phyloP scores from a whole-genome alignment of 2,329 filamentous ascomycete genomes.

The Talaromyces sp. region DNA sequence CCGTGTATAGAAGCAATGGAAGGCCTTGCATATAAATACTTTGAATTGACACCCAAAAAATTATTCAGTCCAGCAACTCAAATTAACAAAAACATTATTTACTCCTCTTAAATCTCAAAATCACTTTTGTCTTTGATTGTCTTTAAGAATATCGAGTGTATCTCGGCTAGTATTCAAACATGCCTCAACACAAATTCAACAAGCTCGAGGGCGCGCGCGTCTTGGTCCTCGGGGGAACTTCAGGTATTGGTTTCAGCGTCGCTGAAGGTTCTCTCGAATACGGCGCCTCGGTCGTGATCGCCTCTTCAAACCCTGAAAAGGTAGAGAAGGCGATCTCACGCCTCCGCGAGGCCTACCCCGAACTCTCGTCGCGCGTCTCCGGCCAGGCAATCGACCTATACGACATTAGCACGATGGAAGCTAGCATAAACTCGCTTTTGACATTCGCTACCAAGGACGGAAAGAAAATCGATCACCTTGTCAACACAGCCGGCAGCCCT shows the following conservation, averaged over 20 bases:
- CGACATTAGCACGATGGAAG: conserved; percentile 38
- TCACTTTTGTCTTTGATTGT: not conserved
- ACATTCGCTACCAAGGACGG: conserved; percentile 25
- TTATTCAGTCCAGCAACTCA: too few species aligned
- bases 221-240: conserved; percentile 49
- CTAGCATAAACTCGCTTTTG: conserved; percentile 40
- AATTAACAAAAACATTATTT: not conserved
- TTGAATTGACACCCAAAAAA: not conserved
- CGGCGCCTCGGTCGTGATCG: conserved; percentile 45
- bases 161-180: not conserved
- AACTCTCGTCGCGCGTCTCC: conserved; percentile 26
- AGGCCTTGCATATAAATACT: not conserved
- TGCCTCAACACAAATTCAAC: conserved; percentile 15
- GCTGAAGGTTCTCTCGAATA: conserved; percentile 49
- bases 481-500: conserved; percentile 47
- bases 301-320: conserved; percentile 39
- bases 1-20: not conserved
- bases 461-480: conserved; percentile 44
- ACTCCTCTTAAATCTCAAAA: not conserved
- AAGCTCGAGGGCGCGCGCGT: conserved; percentile 44
- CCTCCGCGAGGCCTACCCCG: conserved; percentile 41
- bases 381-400: conserved; percentile 43
- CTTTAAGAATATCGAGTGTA: not conserved
- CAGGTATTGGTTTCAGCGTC: conserved; percentile 49
- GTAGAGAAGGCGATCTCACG: conserved; percentile 35